Evolutionary conservation across 257 asterid genomes (phyloP).

Genomic region (Lantana camara): DNA sequence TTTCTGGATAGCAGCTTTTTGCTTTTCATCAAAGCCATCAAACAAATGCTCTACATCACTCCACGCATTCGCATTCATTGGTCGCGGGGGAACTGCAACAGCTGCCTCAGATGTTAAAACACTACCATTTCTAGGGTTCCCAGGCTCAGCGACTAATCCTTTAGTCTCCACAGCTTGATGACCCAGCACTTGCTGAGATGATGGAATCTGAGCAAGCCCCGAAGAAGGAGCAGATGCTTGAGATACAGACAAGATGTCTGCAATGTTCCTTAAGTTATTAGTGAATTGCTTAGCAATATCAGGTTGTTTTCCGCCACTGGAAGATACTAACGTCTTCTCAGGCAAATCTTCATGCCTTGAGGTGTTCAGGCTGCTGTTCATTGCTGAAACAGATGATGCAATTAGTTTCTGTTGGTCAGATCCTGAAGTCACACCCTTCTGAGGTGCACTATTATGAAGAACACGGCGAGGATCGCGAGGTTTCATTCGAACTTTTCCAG

Average conservation of each 20-base stretch:
- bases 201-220: constrained; percentile 40
- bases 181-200: constrained; percentile 43
- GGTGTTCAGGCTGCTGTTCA: constrained; percentile 35
- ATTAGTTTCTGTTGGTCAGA: constrained; percentile 51
- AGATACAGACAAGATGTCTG: constrained; percentile 70
- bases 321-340: constrained; percentile 44
- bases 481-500: constrained; percentile 81
- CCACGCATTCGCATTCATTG: constrained; percentile 75
- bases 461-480: constrained; percentile 97
- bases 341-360: constrained; percentile 54
- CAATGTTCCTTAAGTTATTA: constrained; percentile 67
- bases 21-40: constrained; percentile 86
- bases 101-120: constrained; percentile 49
- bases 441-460: constrained; percentile 59
- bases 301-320: constrained; percentile 51
- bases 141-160: constrained; percentile 44
- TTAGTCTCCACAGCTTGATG: constrained; percentile 45
- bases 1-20: constrained; percentile 87
- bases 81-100: constrained; percentile 55
- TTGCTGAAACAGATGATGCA: constrained; percentile 41
- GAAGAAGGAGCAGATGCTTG: constrained; percentile 48
- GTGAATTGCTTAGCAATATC: constrained; percentile 82
- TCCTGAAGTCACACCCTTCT: constrained; percentile 42
- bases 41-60: constrained; percentile 81
- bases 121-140: constrained; percentile 41